Evolutionary conservation across 208 protist genomes (phyloP).

Genomic region (Naegleria lovaniensis): DNA sequence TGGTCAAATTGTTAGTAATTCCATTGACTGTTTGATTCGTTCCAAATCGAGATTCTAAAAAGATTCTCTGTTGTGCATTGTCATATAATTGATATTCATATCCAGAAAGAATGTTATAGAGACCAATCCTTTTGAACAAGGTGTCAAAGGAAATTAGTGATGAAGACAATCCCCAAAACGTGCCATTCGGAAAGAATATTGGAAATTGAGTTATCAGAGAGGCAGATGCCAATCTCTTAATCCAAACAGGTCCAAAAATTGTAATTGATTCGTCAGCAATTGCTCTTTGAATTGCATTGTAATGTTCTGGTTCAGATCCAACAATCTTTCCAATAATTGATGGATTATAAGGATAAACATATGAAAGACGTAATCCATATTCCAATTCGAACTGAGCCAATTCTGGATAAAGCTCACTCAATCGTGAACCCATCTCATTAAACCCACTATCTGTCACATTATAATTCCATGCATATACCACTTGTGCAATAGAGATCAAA

Average conservation of each 20-base stretch:
- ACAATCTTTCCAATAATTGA: neutral
- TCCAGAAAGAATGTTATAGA: neutral
- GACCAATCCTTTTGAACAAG: neutral
- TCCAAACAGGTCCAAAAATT: neutral
- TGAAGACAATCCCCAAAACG: neutral
- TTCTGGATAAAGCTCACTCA: neutral
- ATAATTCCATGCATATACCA: neutral
- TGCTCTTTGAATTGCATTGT: neutral
- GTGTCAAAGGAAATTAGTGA: neutral
- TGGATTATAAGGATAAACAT: neutral
- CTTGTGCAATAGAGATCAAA: neutral
- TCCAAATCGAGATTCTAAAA: neutral
- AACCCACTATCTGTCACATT: neutral
- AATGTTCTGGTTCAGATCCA: neutral
- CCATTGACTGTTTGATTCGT: neutral
- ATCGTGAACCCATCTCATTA: neutral
- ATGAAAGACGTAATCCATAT: neutral
- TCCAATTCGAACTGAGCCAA: neutral
- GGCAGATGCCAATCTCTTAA: neutral
- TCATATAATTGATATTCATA: constrained; percentile 13
- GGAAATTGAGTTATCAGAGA: neutral
- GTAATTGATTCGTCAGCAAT: neutral
- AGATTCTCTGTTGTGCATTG: neutral
- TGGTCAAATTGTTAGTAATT: neutral
- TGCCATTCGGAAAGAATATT: neutral